These are phyloP conservation scores for Cordyceps javanica DNA, from an alignment of 2,329 filamentous ascomycete species.

Conservation along the genomic window DNA sequence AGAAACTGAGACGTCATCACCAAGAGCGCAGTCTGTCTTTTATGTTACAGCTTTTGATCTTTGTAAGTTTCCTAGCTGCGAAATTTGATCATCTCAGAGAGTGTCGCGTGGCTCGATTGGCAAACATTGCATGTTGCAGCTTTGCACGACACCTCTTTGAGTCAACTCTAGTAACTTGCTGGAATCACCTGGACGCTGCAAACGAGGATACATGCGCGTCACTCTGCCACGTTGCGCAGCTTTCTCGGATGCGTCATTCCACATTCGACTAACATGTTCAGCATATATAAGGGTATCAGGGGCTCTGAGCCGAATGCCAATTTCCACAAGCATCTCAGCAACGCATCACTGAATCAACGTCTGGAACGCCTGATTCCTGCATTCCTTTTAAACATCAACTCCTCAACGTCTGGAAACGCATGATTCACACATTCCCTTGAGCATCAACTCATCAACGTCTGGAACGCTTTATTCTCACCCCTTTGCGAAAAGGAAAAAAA, in stretches of 20 bases:
- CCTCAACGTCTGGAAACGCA: too few species aligned
- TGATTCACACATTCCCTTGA: conserved; percentile 15
- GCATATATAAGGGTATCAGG: neutral
- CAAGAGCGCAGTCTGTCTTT: neutral
- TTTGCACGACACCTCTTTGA: neutral
- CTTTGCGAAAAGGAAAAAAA: conserved; percentile 38
- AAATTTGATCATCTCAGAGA: neutral
- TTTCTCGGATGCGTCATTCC: neutral
- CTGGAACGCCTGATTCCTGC: conserved; percentile 30
- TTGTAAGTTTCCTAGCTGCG: neutral
- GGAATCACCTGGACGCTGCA: neutral
- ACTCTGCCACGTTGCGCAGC: neutral
- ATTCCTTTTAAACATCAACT: conserved; percentile 7
- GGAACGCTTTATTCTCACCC: too few species aligned
- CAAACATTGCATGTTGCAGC: neutral
- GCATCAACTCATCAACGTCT: too few species aligned
- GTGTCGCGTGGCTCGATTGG: neutral
- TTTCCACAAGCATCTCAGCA: neutral
- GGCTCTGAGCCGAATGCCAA: neutral
- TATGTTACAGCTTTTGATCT: neutral
- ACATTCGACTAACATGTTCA: neutral
- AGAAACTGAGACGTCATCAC: neutral
- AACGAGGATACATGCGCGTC: neutral
- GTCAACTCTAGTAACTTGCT: neutral
- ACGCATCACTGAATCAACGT: conserved; percentile 1